phyloP scores from a whole-genome alignment of 2,329 filamentous ascomycete species.

The Mariannaea sp. region DNA sequence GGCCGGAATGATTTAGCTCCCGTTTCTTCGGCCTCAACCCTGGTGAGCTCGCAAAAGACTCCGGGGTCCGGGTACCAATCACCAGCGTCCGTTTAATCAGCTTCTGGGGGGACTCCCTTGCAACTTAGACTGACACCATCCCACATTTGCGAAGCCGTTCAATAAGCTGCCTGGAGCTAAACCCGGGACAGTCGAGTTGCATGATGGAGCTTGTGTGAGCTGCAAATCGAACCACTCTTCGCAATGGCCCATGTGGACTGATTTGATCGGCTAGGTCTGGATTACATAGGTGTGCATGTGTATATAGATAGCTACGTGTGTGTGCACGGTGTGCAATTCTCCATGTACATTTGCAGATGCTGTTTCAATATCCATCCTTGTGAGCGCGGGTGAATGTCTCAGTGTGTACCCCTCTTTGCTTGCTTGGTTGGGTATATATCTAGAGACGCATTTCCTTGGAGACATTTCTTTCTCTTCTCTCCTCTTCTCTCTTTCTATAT shows the following conservation, averaged over 20 bases:
- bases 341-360: too few relatives aligned
- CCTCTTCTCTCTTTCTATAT: conserved; percentile 3
- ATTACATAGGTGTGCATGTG: too few relatives aligned
- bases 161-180: conserved; percentile 15
- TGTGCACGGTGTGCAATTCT: too few relatives aligned
- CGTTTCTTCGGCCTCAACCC: conserved; percentile 3
- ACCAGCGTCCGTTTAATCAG: conserved; percentile 19
- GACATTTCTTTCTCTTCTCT: neutral
- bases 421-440: neutral
- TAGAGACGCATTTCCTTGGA: neutral
- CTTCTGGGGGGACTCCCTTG: conserved; percentile 2
- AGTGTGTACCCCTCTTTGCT: conserved; percentile 5
- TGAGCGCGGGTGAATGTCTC: neutral
- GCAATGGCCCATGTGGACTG: neutral
- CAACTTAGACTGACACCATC: too few relatives aligned
- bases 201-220: conserved; percentile 16
- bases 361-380: conserved; percentile 3
- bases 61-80: conserved; percentile 12
- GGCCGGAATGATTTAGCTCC: conserved; percentile 19
- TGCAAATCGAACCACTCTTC: conserved; percentile 21
- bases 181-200: conserved; percentile 11
- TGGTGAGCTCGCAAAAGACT: neutral
- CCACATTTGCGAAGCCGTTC: conserved; percentile 15
- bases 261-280: neutral
- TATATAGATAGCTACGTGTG: too few relatives aligned